Evolutionary conservation across 768 basidiomycete species (phyloP).

Genomic region (Strobilomyces confusus): DNA sequence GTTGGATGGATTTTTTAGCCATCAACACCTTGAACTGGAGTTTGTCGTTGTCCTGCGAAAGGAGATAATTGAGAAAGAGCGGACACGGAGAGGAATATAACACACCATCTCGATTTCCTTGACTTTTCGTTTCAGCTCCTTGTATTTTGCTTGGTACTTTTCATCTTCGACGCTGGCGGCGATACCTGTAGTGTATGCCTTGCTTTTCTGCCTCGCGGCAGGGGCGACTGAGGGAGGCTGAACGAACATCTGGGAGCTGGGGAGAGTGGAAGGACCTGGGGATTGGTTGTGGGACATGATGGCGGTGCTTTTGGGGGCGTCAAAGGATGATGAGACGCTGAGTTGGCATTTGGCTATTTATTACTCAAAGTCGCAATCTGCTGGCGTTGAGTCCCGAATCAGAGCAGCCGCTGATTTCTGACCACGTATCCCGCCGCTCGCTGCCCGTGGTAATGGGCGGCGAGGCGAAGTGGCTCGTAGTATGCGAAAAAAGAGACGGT

Average conservation of each 20-base stretch:
- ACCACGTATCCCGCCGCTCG: slow-evolving; percentile 10
- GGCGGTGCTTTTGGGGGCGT: slow-evolving; percentile 34
- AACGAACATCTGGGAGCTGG: slow-evolving; percentile 35
- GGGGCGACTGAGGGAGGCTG: slow-evolving; percentile 27
- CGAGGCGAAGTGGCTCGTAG: background rate
- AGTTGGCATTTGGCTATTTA: slow-evolving; percentile 27
- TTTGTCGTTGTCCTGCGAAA: slow-evolving; percentile 79
- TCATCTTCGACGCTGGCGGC: slow-evolving; percentile 79
- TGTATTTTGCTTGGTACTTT: slow-evolving; percentile 86
- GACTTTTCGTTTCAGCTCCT: slow-evolving; percentile 83
- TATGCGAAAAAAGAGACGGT: background rate
- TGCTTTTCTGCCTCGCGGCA: slow-evolving; percentile 46
- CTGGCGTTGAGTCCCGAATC: slow-evolving; percentile 29
- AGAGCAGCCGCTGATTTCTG: slow-evolving; percentile 9
- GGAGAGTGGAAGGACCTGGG: slow-evolving; percentile 45
- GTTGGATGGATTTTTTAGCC: slow-evolving; percentile 78
- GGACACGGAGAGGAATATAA: slow-evolving; percentile 15
- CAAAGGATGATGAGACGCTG: slow-evolving; percentile 32
- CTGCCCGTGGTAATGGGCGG: slow-evolving; percentile 2
- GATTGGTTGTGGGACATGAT: slow-evolving; percentile 68
- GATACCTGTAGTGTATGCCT: slow-evolving; percentile 52
- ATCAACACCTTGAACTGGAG: slow-evolving; percentile 75
- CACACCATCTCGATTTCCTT: slow-evolving; percentile 79
- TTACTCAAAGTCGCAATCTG: slow-evolving; percentile 22
- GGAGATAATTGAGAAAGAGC: slow-evolving; percentile 4